These are phyloP conservation scores for Trichophyton benhamiae DNA, from an alignment of 2,329 filamentous ascomycete genomes.

Conservation along the genomic window DNA sequence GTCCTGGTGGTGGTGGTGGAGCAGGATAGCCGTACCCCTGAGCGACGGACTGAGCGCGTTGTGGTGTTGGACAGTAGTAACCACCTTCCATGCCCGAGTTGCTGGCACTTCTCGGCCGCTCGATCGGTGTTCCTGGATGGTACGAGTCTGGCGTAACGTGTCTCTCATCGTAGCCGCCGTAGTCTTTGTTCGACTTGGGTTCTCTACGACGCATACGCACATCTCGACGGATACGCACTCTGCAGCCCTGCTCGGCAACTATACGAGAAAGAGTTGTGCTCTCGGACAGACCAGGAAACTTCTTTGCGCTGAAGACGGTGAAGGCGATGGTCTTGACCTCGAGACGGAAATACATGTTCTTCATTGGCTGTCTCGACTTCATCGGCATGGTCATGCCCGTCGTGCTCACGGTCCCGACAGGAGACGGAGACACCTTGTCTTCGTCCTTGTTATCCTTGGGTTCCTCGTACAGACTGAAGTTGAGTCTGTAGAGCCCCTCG, in stretches of 20 bases:
- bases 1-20: constrained; percentile 24
- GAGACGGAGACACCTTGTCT: constrained; percentile 44
- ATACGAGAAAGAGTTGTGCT: constrained; percentile 80
- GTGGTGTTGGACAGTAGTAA: constrained; percentile 31
- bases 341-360: constrained; percentile 68
- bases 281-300: constrained; percentile 86
- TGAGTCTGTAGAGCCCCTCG: constrained; percentile 82
- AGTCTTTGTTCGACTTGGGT: constrained; percentile 54
- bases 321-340: constrained; percentile 83
- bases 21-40: constrained; percentile 33
- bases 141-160: constrained; percentile 41
- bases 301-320: constrained; percentile 90
- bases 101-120: constrained; percentile 49
- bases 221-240: constrained; percentile 87
- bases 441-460: constrained; percentile 74
- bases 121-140: constrained; percentile 30
- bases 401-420: constrained; percentile 10
- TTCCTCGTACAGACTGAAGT: constrained; percentile 88
- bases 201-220: constrained; percentile 81
- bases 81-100: constrained; percentile 43
- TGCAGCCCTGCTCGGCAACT: constrained; percentile 91
- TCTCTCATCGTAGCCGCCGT: constrained; percentile 48
- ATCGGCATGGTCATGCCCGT: constrained; percentile 14
- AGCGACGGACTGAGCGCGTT: constrained; percentile 37
- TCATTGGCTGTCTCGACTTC: constrained; percentile 35